A percentile compares a stretch with the other conserved stretches of the same genome.
Conservation (phyloP, 306 rosid species). For the Alnus glutinosa region DNA sequence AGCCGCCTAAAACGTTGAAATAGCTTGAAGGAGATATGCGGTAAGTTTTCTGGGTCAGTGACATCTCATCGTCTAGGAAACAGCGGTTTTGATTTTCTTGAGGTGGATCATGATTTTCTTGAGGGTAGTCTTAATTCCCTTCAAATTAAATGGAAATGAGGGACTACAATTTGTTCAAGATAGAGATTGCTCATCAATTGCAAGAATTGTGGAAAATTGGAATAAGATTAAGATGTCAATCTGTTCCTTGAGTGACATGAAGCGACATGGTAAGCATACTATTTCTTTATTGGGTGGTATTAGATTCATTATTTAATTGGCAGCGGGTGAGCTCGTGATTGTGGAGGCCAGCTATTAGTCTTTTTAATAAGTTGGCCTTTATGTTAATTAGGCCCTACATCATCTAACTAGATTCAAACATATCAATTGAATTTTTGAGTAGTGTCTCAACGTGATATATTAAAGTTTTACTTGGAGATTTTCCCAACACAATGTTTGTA, state of each 20-base stretch:
- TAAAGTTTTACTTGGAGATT: too few species aligned
- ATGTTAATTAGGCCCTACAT: too few species aligned
- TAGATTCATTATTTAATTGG: too few species aligned
- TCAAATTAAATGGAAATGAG: constrained; percentile 52
- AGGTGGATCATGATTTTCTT: constrained; percentile 70
- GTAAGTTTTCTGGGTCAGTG: constrained; percentile 40
- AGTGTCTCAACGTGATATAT: too few species aligned
- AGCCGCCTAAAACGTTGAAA: constrained; percentile 39
- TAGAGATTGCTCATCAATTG: constrained; percentile 63
- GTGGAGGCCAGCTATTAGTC: too few species aligned
- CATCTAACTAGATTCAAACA: too few species aligned
- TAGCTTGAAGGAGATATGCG: constrained; percentile 48
- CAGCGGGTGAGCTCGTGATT: too few species aligned
- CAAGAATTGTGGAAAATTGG: constrained; percentile 58
- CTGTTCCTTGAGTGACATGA: constrained; percentile 19
- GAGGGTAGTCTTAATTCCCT: constrained; percentile 62
- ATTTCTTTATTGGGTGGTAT: too few species aligned
- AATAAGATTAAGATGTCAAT: constrained; percentile 43
- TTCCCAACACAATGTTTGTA: too few species aligned
- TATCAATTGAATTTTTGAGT: too few species aligned
- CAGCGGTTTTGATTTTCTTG: constrained; percentile 38
- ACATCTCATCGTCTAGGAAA: constrained; percentile 29
- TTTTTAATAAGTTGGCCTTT: too few species aligned
- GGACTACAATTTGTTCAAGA: constrained; percentile 58
- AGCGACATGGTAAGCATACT: constrained; percentile 24